Evolutionary conservation across 1,284 basidiomycete species (phyloP).

Genomic region (Melanopsichium pennsylvanicum): DNA sequence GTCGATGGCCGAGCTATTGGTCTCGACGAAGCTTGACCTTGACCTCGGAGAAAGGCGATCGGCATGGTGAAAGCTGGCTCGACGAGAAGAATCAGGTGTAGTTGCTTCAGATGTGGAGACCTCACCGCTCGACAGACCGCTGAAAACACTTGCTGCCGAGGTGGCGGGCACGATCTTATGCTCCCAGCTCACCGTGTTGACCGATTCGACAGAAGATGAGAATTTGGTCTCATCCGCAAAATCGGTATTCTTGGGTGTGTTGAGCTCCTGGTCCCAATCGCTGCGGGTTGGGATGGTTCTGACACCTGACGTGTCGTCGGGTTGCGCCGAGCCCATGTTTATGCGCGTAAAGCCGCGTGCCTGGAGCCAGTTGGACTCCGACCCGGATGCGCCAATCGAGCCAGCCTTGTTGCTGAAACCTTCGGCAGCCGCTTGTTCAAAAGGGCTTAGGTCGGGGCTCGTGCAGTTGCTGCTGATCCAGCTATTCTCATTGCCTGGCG

Average conservation of each 20-base stretch:
- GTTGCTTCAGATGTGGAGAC: slow-evolving; percentile 34
- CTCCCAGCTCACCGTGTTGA: slow-evolving; percentile 26
- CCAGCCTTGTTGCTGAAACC: slow-evolving; percentile 11
- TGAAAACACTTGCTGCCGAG: slow-evolving; percentile 1
- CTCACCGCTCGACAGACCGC: slow-evolving; percentile 25
- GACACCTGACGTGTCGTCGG: background rate
- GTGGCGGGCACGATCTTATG: slow-evolving; percentile 6
- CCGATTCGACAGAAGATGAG: slow-evolving; percentile 41
- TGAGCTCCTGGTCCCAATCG: slow-evolving; percentile 20
- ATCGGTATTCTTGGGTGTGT: slow-evolving; percentile 21
- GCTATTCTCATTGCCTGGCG: slow-evolving; percentile 43
- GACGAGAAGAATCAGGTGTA: slow-evolving; percentile 41
- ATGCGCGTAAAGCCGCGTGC: slow-evolving; percentile 2
- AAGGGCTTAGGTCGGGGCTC: slow-evolving; percentile 41
- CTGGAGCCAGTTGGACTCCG: slow-evolving; percentile 4
- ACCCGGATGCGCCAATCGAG: slow-evolving; percentile 1
- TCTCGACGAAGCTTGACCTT: slow-evolving; percentile 10
- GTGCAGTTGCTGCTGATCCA: slow-evolving; percentile 55
- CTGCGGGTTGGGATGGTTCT: background rate
- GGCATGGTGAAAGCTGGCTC: slow-evolving; percentile 33
- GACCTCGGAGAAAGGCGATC: slow-evolving; percentile 14
- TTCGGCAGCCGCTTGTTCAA: slow-evolving; percentile 22
- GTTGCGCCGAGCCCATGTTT: slow-evolving; percentile 1
- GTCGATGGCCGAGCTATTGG: slow-evolving; percentile 6
- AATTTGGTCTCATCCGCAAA: slow-evolving; percentile 26